Percentiles rank a stretch among this genome's conserved stretches.
Conservation (phyloP, 495 filamentous ascomycete genomes). For the Penicillium simplicissimum region DNA sequence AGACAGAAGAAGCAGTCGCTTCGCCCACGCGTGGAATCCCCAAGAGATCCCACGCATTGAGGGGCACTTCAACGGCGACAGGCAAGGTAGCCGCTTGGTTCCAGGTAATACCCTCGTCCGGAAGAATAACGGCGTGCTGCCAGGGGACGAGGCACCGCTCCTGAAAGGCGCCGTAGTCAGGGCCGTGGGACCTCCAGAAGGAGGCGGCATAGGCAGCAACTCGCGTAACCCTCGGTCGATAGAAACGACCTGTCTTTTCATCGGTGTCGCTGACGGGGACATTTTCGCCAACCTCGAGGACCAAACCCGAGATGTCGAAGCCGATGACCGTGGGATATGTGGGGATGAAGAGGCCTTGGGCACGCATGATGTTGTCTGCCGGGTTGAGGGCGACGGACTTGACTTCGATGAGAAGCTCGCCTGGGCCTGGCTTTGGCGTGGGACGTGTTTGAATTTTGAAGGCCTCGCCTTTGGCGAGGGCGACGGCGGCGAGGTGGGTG, state of each 20-base stretch:
- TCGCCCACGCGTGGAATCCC: constrained; percentile 26
- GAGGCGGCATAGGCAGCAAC: constrained; percentile 43
- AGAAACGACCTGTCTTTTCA: constrained; percentile 6
- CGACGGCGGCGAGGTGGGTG: constrained; percentile 46
- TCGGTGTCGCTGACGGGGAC: constrained; percentile 33
- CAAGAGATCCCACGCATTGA: constrained; percentile 36
- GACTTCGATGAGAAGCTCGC: constrained; percentile 50
- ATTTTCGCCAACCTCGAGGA: constrained; percentile 43
- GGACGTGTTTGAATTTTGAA: constrained; percentile 36
- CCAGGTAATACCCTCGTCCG: constrained; percentile 38
- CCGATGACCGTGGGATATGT: constrained; percentile 48
- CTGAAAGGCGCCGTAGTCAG: constrained; percentile 52
- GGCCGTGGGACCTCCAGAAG: constrained; percentile 37
- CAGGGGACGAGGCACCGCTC: constrained; percentile 42
- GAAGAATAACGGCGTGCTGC: constrained; percentile 38
- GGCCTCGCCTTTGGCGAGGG: constrained; percentile 31
- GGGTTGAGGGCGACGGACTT: constrained; percentile 54
- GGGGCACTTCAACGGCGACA: constrained; percentile 38
- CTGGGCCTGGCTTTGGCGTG: constrained; percentile 46
- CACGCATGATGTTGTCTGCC: constrained; percentile 40
- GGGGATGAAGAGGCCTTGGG: constrained; percentile 41
- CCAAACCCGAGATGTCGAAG: constrained; percentile 48
- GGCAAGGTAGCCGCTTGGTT: constrained; percentile 48
- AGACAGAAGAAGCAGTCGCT: constrained; percentile 12
- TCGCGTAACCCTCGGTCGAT: constrained; percentile 40